Evolutionary conservation across 2,329 filamentous ascomycete genomes (phyloP).

Genomic region (Coniochaeta sp.): DNA sequence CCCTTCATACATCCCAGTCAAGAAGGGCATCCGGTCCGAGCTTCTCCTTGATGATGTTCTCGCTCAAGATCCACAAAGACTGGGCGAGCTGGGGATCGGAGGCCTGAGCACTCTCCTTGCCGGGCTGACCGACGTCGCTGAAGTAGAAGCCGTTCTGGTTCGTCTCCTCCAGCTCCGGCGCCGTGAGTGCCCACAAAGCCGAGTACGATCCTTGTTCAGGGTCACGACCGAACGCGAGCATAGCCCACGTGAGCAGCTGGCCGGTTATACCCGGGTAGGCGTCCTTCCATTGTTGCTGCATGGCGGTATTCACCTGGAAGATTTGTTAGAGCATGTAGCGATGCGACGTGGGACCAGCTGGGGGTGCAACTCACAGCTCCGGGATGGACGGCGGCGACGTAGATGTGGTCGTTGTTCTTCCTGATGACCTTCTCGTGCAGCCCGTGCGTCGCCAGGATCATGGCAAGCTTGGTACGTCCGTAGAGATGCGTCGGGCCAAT

Average conservation of each 20-base stretch:
- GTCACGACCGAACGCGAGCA: slow-evolving; percentile 25
- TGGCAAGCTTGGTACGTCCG: slow-evolving; percentile 31
- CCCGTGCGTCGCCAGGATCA: slow-evolving; percentile 34
- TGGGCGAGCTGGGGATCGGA: slow-evolving; percentile 27
- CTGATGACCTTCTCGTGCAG: slow-evolving; percentile 32
- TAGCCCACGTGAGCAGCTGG: slow-evolving; percentile 25
- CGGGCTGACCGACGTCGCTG: slow-evolving; percentile 26
- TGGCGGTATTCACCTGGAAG: slow-evolving; percentile 31
- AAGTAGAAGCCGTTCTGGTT: slow-evolving; percentile 35
- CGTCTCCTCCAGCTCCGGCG: slow-evolving; percentile 31
- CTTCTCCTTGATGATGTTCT: slow-evolving; percentile 30
- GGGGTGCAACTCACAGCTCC: slow-evolving; percentile 21
- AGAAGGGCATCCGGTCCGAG: slow-evolving; percentile 28
- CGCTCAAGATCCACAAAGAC: slow-evolving; percentile 31
- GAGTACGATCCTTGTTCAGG: slow-evolving; percentile 35
- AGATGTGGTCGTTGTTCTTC: slow-evolving; percentile 30
- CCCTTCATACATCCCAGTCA: slow-evolving; percentile 18
- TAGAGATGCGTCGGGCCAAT: slow-evolving; percentile 28
- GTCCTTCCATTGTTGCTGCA: slow-evolving; percentile 38
- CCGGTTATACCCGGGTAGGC: slow-evolving; percentile 33
- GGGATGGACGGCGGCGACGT: slow-evolving; percentile 32
- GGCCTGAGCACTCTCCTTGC: slow-evolving; percentile 30
- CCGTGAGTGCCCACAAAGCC: slow-evolving; percentile 32
- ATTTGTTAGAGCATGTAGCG: background rate
- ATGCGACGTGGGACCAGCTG: background rate